phyloP scores from a whole-genome alignment of 163 green algal species.

The Coccomyxa subellipsoidea region DNA sequence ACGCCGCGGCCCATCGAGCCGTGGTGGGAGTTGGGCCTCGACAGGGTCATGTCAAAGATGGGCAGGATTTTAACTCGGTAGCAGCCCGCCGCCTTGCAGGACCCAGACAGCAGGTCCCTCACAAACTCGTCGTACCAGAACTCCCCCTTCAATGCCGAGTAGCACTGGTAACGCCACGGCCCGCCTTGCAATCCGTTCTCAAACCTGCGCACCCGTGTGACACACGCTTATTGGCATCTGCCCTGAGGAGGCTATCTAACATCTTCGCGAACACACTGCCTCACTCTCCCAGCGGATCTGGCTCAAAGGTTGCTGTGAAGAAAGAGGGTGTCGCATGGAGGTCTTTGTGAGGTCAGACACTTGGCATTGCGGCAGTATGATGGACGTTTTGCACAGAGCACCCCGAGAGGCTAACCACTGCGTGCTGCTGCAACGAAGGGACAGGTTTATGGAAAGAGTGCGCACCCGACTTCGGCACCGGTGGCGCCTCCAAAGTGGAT shows the following conservation, averaged over 20 bases:
- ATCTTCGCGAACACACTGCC: too few species aligned
- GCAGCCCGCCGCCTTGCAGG: not conserved
- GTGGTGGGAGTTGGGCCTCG: not conserved
- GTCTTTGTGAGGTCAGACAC: not conserved
- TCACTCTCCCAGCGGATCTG: too few species aligned
- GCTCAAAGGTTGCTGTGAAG: too few species aligned
- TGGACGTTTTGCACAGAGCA: too few species aligned
- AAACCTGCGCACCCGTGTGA: not conserved
- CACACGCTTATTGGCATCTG: not conserved
- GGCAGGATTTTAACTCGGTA: not conserved
- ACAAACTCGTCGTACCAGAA: slow-evolving; percentile 4
- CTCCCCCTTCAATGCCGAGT: not conserved
- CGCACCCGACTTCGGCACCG: not conserved
- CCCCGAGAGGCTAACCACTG: too few species aligned
- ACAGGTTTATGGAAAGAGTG: too few species aligned
- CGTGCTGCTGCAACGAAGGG: too few species aligned
- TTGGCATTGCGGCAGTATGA: not conserved
- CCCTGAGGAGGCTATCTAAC: too few species aligned
- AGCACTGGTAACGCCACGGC: not conserved
- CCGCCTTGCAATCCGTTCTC: not conserved
- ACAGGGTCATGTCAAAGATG: not conserved
- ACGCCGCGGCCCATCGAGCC: not conserved
- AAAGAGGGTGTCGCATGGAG: too few species aligned
- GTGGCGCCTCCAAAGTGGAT: not conserved
- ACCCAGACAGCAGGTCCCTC: not conserved